These are phyloP conservation scores for Clavulina sp. DNA, from an alignment of 768 basidiomycete genomes.

Conservation along the genomic window DNA sequence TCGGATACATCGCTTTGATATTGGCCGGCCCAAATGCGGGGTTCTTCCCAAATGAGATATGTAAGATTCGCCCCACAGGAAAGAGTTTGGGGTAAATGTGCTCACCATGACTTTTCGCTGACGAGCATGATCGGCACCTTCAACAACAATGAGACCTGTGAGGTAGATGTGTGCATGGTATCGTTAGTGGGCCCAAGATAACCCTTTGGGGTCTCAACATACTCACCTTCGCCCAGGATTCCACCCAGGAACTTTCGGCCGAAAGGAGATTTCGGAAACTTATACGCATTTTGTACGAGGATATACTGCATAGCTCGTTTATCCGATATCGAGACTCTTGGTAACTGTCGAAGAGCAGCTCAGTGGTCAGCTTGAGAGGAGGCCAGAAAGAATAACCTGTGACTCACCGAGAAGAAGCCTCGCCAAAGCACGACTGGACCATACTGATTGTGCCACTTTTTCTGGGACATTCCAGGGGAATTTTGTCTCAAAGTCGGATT, in stretches of 20 bases:
- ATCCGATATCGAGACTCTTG: background rate
- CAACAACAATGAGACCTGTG: background rate
- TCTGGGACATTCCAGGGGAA: background rate
- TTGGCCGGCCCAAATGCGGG: background rate
- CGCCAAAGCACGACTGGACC: background rate
- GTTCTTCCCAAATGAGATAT: background rate
- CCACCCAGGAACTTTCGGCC: background rate
- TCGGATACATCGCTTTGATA: background rate
- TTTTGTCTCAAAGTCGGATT: no score
- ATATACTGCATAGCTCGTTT: background rate
- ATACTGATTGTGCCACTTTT: background rate
- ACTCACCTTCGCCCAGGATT: background rate
- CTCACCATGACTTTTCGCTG: background rate
- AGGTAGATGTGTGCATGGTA: no score
- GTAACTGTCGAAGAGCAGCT: background rate
- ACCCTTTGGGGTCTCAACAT: no score
- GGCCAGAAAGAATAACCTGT: background rate
- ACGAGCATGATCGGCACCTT: background rate
- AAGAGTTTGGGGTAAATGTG: no score
- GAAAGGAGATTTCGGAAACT: background rate
- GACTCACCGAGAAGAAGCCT: background rate
- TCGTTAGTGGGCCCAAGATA: background rate
- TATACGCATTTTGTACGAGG: background rate
- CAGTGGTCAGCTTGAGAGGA: no score
- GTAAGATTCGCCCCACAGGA: background rate